These are phyloP conservation scores for Hypoxylon rubiginosum DNA, from an alignment of 2,329 filamentous ascomycete species.

Conservation along the genomic window DNA sequence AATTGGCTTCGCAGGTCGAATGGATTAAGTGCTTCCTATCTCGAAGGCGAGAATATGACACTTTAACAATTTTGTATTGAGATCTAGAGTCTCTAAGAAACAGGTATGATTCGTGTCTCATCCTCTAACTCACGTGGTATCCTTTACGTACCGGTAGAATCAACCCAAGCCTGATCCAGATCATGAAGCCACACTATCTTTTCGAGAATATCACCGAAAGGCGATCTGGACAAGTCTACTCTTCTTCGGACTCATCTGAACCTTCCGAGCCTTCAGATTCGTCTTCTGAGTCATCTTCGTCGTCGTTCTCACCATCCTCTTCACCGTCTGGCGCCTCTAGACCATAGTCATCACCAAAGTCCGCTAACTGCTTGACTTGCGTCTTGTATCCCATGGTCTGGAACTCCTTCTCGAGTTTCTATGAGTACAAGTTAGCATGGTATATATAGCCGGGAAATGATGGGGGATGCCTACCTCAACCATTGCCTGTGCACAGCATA, in stretches of 20 bases:
- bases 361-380: constrained; percentile 77
- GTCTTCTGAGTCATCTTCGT: constrained; percentile 41
- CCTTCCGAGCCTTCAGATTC: constrained; percentile 37
- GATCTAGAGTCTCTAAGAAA: constrained; percentile 1
- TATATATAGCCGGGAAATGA: background rate
- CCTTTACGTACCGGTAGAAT: constrained; percentile 26
- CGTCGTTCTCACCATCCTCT: constrained; percentile 54
- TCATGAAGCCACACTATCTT: background rate
- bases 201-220: background rate
- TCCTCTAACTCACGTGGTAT: constrained; percentile 22
- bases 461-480: constrained; percentile 75
- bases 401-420: constrained; percentile 84
- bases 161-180: background rate
- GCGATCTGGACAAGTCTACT: constrained; percentile 21
- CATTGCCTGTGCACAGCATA: constrained; percentile 90
- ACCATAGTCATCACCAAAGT: constrained; percentile 93
- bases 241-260: constrained; percentile 36
- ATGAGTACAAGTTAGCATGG: constrained; percentile 23
- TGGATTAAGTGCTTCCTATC: background rate
- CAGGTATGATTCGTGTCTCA: constrained; percentile 12
- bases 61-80: background rate
- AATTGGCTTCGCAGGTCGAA: background rate
- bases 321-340: constrained; percentile 73
- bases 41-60: background rate
- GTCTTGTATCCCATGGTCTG: constrained; percentile 82